Evolutionary conservation across 257 asterid species (phyloP).

Genomic region (Capsicum chinense): DNA sequence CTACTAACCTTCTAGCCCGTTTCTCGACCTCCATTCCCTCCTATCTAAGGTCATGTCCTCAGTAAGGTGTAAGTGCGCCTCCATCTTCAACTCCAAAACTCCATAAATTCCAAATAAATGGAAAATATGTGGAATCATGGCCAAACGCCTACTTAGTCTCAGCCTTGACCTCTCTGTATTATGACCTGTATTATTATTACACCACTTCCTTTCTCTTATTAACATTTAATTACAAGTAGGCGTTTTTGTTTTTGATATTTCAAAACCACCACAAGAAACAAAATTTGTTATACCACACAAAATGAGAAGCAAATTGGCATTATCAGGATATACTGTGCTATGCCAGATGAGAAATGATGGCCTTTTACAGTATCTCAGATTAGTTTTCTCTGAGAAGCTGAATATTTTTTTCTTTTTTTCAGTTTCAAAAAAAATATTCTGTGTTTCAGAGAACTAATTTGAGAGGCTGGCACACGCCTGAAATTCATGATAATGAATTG

Average conservation of each 20-base stretch:
- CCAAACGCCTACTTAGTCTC: not conserved
- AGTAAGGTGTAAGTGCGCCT: not conserved
- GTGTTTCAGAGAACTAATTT: conserved; percentile 7
- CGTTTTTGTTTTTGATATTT: not conserved
- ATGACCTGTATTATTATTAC: not conserved
- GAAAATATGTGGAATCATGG: no score
- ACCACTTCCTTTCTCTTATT: not conserved
- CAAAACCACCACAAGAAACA: not conserved
- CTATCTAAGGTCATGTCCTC: not conserved
- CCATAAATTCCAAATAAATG: not conserved
- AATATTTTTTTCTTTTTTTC: not conserved
- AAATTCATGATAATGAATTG: not conserved
- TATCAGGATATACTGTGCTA: not conserved
- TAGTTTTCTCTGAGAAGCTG: not conserved
- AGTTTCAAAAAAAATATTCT: not conserved
- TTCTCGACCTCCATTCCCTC: not conserved
- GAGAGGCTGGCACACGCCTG: not conserved
- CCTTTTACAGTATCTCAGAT: not conserved
- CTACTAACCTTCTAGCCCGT: not conserved
- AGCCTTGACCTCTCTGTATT: not conserved
- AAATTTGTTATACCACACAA: not conserved
- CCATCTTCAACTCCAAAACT: not conserved
- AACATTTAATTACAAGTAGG: not conserved
- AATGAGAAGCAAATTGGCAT: conserved; percentile 1
- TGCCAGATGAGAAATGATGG: conserved; percentile 18